These are phyloP conservation scores for Colletotrichum scovillei DNA, from an alignment of 2,329 filamentous ascomycete species.

Conservation along the genomic window DNA sequence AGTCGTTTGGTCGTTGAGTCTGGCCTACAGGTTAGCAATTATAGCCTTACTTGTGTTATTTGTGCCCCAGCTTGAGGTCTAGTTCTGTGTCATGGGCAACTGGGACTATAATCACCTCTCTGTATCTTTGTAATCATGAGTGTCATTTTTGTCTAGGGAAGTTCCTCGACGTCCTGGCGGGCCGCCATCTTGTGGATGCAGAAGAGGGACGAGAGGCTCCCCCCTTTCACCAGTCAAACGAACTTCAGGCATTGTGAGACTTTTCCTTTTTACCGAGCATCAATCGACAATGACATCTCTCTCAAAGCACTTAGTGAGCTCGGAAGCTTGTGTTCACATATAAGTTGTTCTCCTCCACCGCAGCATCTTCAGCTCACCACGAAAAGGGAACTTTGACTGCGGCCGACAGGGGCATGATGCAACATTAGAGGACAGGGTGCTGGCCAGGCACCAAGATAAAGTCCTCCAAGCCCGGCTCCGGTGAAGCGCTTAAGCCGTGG, in stretches of 20 bases:
- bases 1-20: neutral
- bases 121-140: neutral
- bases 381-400: neutral
- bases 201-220: neutral
- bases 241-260: neutral
- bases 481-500: neutral
- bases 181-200: neutral
- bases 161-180: neutral
- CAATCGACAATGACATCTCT: neutral
- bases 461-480: neutral
- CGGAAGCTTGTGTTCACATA: neutral
- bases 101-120: neutral
- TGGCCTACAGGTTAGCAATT: neutral
- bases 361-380: neutral
- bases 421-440: neutral
- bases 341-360: neutral
- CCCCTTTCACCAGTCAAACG: neutral
- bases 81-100: neutral
- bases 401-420: neutral
- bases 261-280: neutral
- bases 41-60: too few species aligned
- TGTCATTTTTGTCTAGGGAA: neutral
- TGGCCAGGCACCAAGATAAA: slow-evolving; percentile 2
- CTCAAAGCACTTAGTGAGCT: neutral
- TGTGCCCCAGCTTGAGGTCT: too few species aligned